Evolutionary conservation across 257 asterid genomes (phyloP), one percentile per base, ranked within the genome.

Genomic region (Capsicum pubescens): DNA sequence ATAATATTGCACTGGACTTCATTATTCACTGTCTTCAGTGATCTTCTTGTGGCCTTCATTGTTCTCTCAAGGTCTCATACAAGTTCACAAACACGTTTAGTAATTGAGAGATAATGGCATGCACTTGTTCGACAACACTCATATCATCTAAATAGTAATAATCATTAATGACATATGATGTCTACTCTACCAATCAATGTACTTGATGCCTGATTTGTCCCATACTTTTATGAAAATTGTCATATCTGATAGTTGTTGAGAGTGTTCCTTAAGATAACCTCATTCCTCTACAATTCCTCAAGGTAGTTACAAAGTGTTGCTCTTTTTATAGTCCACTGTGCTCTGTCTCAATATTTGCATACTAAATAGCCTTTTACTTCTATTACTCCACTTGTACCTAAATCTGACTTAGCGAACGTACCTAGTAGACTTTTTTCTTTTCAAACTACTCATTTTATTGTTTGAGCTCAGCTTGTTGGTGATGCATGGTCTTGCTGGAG

Each of bases 141-240:
- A 0, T 0, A 2, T 39, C 77, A 8, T 68, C 19, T 1, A 16
- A 3, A 68, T 1, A 3, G 1, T 0, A 7, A 5, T 68, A 46
- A 66, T 35, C 42, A 13, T 14, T 66, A 66, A 35, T 66, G 8
- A 13, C 6, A 6, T 66, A 13, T 4, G n/a, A 66, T 39, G 19
- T 35, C 14, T 66, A n/a, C 16, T 66, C 3, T 0, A 11, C 46
- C 5, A 32, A 7, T 4, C 36, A 44, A 66, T 13, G 10, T 16
- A 32, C 19, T 1, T 32, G 10, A 66, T 2, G 2, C 0, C 10
- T 68, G 48, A 6, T 26, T 2, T 6, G 0, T 15, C 3, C 54
- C 54, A 14, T 68, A 15, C 4, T 68, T 39, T 8, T 21, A 32
- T 39, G 26, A 66, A 2, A 8, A 2, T 66, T 16, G 3, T 16